Conservation (phyloP, 768 basidiomycete genomes). For the Baorangia bicolor region DNA sequence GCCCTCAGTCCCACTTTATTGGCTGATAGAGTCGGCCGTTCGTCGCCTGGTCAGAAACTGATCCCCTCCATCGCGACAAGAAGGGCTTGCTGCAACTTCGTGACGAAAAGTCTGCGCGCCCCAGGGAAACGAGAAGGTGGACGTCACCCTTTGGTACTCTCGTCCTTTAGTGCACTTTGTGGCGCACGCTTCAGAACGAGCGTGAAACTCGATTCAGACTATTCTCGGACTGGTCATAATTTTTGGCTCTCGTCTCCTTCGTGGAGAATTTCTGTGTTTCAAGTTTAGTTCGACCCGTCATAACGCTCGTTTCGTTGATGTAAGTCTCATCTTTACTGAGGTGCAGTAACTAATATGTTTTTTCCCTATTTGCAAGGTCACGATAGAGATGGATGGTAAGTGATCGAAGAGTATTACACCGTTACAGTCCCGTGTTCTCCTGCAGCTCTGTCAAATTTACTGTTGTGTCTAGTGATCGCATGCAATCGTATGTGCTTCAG, state of each 20-base stretch:
- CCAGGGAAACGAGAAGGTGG: conserved; percentile 24
- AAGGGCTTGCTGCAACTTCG: neutral
- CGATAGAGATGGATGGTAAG: neutral
- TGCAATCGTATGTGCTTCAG: too few species aligned
- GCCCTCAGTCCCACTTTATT: too few species aligned
- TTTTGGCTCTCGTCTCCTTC: conserved; percentile 14
- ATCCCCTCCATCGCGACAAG: neutral
- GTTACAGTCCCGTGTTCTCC: neutral
- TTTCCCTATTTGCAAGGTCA: neutral
- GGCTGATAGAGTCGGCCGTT: neutral
- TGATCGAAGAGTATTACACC: neutral
- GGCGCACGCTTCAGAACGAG: conserved; percentile 11
- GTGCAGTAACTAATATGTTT: neutral
- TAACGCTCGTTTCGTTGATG: neutral
- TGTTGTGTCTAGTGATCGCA: neutral
- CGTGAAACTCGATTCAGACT: conserved; percentile 37
- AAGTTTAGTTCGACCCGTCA: neutral
- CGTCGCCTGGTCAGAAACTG: accelerated
- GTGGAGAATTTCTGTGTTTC: conserved; percentile 2
- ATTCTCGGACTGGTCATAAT: conserved; percentile 27
- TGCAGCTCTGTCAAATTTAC: neutral
- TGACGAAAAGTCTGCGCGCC: neutral
- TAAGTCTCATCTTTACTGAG: neutral
- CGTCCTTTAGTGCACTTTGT: conserved; percentile 32
- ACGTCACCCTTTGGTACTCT: neutral